Evolutionary conservation across 2,329 filamentous ascomycete genomes (phyloP), one percentile per base, ranked within the genome.

Genomic region (Phialophora chinensis): DNA sequence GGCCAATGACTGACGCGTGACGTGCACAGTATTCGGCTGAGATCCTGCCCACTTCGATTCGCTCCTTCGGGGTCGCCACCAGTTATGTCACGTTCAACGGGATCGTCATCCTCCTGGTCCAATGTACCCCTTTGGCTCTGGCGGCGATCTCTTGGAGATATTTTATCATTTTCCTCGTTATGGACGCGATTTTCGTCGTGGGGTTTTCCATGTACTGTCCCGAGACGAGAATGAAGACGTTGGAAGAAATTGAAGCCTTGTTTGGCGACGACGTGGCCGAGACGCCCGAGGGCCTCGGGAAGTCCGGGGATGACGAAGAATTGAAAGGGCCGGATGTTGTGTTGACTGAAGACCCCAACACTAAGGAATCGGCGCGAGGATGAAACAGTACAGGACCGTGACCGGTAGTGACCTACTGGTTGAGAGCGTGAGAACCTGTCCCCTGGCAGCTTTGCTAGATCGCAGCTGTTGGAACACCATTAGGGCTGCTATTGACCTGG

Each of bases 101-200:
- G 38, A 82, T 86, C 60, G 86, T 86, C 68, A 84, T 86, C 38
- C 81, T 76, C 6, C 73, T 78, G 79, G 85, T 83, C 57, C 81
- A 85, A 72, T 82, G 82, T 8, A 84, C 84, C 0, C 85, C 85
- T 0, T 84, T 78, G 59, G 85, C 85, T 0, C 86, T 87, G 68
- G 82, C 82, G 17, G 85, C 80, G 44, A 87, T 87, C 58, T 73
- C 79, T 12, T 81, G 86, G 70, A 87, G 86, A 67, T 87, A 86
- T 73, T 87, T 87, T 72, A 86, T 86, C 66, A 84, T 87, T 12
- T 87, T 87, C 66, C 83, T 86, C 2, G 81, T 72, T 4, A 86
- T 84, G 69, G 81, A 81, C 1, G 20, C 75, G 0, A 80, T 86
- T 74, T 87, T 85, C 74, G 70, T 85, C 0, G 74, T 79, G 1